Base-by-base conservation (phyloP, 2,329 filamentous ascomycete species). In the Epichloe bromicola region DNA sequence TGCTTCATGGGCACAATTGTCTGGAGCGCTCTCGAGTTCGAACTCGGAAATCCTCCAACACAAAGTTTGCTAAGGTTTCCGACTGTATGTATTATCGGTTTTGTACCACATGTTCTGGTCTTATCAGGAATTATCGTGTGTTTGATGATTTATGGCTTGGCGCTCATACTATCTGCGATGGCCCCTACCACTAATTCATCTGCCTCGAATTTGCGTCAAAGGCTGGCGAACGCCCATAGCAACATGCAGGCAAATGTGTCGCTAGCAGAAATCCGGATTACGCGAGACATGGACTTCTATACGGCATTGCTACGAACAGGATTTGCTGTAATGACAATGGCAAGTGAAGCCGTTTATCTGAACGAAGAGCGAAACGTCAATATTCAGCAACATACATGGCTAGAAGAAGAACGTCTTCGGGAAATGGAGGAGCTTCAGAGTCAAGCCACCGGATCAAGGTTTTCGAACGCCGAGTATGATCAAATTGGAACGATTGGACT, bases 211-310 rank as follows among this genome's bases (percentile, higher is more conserved):
- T 73, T 82, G 51, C 63, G 67, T 38, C 79, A 87, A 59, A 77
- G 88, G 45, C 71, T 95, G 26, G 63, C 68, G 1, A 74, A 79
- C 47, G 90, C 91, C 0, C 88, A 94, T 61, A 79, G 79, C 46
- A 97, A 97, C 58, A 85, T 97, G 75, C 90, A 96, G 67, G 90
- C 90, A 2, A 93, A 93, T 53, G 80, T 91, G 3, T 89, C 93
- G 12, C 75, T 96, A 20, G 85, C 86, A 1, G 83, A 85, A 39
- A 80, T 96, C 38, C 80, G 83, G 12, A 79, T 97, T 50, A 87
- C 83, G 42, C 82, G 86, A 72, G 82, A 88, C 51, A 94, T 97
- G 74, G 93, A 98, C 64, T 96, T 97, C 63, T 98, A 97, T 64
- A 95, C 89, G 0, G 86, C 88, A 0, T 73, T 97, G 4, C 74